Evolutionary conservation across 1,284 basidiomycete species (phyloP).

Genomic region (Ustilago shanxiensis): DNA sequence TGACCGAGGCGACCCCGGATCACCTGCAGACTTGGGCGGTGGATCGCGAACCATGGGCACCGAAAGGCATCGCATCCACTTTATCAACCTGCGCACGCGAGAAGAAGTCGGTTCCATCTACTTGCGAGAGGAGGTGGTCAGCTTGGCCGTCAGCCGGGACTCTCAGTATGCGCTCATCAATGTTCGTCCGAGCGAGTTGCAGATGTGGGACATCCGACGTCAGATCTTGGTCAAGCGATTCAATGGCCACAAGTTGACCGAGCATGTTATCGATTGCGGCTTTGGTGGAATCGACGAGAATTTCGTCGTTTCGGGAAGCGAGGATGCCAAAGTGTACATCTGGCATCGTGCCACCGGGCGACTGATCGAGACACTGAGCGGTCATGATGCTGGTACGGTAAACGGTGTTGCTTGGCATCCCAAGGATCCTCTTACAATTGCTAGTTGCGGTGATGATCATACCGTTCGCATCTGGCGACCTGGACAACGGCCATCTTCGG

Average conservation of each 20-base stretch:
- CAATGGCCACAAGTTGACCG: constrained; percentile 53
- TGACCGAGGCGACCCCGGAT: constrained; percentile 16
- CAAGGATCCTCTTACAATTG: constrained; percentile 84
- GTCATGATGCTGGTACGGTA: constrained; percentile 87
- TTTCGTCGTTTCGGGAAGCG: constrained; percentile 92
- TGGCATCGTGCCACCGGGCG: constrained; percentile 91
- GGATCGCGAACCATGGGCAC: constrained; percentile 71
- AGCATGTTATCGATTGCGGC: constrained; percentile 87
- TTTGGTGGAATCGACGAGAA: constrained; percentile 92
- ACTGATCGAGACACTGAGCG: constrained; percentile 83
- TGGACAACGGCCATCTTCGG: constrained; percentile 18
- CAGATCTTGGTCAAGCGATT: constrained; percentile 74
- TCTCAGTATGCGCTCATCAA: constrained; percentile 89
- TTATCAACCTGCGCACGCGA: constrained; percentile 78
- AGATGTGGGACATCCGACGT: constrained; percentile 83
- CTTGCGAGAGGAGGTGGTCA: constrained; percentile 79
- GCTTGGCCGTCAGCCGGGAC: constrained; percentile 78
- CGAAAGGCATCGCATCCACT: constrained; percentile 76
- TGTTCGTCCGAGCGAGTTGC: constrained; percentile 78
- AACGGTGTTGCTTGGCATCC: constrained; percentile 98
- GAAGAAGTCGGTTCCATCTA: constrained; percentile 73
- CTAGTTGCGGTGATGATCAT: constrained; percentile 72
- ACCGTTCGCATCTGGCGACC: constrained; percentile 65
- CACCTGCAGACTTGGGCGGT: constrained; percentile 51
- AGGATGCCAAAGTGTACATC: constrained; percentile 84